phyloP scores from a whole-genome alignment of 192 early-diverging fungal genomes.

The Geranomyces michiganensis region DNA sequence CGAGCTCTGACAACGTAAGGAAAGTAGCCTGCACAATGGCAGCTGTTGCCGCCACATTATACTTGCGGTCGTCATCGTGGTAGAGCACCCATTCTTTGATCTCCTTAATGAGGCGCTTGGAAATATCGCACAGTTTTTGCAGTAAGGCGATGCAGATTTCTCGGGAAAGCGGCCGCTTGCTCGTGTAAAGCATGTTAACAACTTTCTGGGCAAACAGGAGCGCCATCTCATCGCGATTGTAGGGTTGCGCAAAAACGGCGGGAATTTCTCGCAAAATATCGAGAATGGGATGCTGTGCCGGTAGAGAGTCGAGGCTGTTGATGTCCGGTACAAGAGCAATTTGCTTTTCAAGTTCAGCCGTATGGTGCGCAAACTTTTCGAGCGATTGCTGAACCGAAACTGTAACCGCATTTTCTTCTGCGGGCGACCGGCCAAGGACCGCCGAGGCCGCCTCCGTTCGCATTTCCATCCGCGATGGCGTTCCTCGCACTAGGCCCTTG shows the following conservation, averaged over 20 bases:
- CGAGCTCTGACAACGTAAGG: constrained; percentile 78
- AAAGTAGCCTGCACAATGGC: constrained; percentile 81
- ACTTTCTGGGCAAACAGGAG: constrained; percentile 88
- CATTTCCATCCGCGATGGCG: constrained; percentile 1
- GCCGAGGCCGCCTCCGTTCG: not conserved
- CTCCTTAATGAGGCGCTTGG: constrained; percentile 77
- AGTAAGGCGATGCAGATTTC: constrained; percentile 84
- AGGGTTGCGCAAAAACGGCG: constrained; percentile 62
- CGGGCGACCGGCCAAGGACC: not conserved
- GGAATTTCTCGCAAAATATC: constrained; percentile 74
- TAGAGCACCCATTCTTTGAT: constrained; percentile 91
- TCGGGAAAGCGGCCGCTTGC: constrained; percentile 71
- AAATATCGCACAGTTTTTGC: constrained; percentile 82
- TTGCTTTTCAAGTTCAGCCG: constrained; percentile 80
- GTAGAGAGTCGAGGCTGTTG: constrained; percentile 65
- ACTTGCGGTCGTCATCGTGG: constrained; percentile 94
- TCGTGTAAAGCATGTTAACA: constrained; percentile 81
- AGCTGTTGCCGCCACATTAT: constrained; percentile 81
- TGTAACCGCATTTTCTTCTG: not conserved
- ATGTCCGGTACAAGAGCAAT: constrained; percentile 53
- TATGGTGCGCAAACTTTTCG: constrained; percentile 25
- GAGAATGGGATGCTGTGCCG: constrained; percentile 78
- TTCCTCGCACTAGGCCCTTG: not conserved
- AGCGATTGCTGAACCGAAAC: constrained; percentile 3
- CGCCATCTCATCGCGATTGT: constrained; percentile 76